Evolutionary conservation across 2,329 filamentous ascomycete genomes (phyloP), one percentile per base, ranked within the genome.

Genomic region (Penicillium hesseltinei): DNA sequence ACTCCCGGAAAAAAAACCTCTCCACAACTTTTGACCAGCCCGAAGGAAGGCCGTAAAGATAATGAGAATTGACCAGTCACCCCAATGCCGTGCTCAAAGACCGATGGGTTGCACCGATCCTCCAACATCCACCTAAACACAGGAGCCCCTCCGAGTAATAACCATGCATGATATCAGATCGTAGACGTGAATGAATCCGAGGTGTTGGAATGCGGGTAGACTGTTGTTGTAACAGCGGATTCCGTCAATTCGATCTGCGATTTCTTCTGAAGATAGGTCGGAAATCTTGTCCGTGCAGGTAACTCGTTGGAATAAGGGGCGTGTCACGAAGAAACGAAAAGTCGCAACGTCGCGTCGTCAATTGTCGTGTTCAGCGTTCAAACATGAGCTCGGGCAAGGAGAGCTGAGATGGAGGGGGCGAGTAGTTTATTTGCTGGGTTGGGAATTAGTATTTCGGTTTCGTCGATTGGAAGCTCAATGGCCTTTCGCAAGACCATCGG

Each of bases 401-500:
- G 70, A 71, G 73, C 76, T 75, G 83, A 83, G 82, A 81, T 78
- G 78, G 77, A 79, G 72, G 69, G 78, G 77, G 80, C 77, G 81
- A 84, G 78, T 76, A 77, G 82, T 84, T 88, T 88, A 88, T 81
- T 88, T 88, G 80, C 85, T 88, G 72, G 48, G 15, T 19, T 38
- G 8, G 2, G 13, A 58, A 69, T 81, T 72, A 79, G 78, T 4
- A 46, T 46, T 7, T 1, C 4, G 1, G 1, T 10, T 38, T 57
- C 51, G 48, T 4, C 23, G 48, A 23, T 44, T 39, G 17, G 17
- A 47, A 49, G 44, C 45, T 19, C 45, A 27, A 36, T 47, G n/a
- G 38, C 39, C 50, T 52, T 44, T 45, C 27, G 23, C 27, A 42
- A 27, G 31, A 42, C 45, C 21, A 53, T 50, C 33, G 38, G 42